Evolutionary conservation across 345 rosid species (phyloP), one percentile per base, ranked within the genome.

Genomic region (Corchorus capsularis): DNA sequence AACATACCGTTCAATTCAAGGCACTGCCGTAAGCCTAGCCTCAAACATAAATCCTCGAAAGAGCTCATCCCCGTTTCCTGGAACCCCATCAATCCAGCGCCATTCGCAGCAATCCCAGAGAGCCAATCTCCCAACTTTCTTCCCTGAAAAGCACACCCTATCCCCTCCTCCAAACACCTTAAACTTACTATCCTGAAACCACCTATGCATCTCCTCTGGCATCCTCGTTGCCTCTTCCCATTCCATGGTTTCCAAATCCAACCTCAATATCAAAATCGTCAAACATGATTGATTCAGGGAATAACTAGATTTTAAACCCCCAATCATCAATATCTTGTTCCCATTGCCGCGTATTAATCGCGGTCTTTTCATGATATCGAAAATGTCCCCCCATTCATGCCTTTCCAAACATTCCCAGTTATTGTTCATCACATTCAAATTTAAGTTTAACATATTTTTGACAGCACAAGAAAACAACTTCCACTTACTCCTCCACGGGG

Each of bases 191-290:
- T 94, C 95, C 35, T 86, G 82, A 53, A 94, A 94, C 71, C 85
- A 85, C 57, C 83, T 82, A 55, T 91, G 89, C 97, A 94, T 91
- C 32, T 90, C 97, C 62, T 81, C 45, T 0, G 98, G 97, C 98
- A 94, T 94, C 75, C 97, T 81, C 4, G 95, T 94, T 0, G 95
- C 97, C 83, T 93, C 95, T 63, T 93, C 97, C 97, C 98, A 94
- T 72, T 94, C 97, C 83, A 91, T 74, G 20, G 84, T 89, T 70
- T 83, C 94, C 82, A 94, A 86, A 74, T 93, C 97, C 77, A 94
- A 79, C 82, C 91, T 84, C 83, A 90, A 81, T 54, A 94, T 90
- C 82, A 91, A 69, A 52, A 93, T 91, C 10, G 98, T 94, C 8
- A 93, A 90, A 76, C 98, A 91, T 5, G 92, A 75, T 0, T 97